phyloP scores from a whole-genome alignment of 2,329 filamentous ascomycete species.

The Ascochyta fabae region DNA sequence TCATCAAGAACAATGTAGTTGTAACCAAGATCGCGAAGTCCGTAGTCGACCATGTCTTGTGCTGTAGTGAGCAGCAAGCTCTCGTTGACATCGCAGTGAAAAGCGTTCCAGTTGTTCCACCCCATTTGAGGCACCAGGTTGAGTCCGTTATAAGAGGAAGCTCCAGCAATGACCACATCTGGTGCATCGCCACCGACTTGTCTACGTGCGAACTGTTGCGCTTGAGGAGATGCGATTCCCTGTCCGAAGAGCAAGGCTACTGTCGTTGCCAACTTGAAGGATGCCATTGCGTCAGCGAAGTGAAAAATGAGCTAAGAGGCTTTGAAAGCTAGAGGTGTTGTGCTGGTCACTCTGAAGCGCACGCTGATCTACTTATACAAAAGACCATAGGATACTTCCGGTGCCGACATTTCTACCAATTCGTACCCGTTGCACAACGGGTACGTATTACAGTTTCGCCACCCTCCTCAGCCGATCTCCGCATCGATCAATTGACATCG shows the following conservation, averaged over 20 bases:
- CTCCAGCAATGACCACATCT: constrained; percentile 11
- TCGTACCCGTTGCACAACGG: neutral
- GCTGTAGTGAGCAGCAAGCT: constrained; percentile 56
- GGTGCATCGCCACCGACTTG: constrained; percentile 13
- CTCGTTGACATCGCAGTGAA: constrained; percentile 57
- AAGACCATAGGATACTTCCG: neutral
- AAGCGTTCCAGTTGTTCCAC: constrained; percentile 45
- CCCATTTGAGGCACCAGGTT: constrained; percentile 49
- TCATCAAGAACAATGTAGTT: constrained; percentile 61
- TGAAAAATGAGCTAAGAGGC: neutral
- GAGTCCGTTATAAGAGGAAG: constrained; percentile 44
- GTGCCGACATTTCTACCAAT: neutral
- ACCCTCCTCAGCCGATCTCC: neutral
- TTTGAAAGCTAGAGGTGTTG: constrained; percentile 1
- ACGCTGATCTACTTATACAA: constrained; percentile 7
- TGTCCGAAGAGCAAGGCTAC: constrained; percentile 13
- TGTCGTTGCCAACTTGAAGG: constrained; percentile 11
- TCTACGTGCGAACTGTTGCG: constrained; percentile 13
- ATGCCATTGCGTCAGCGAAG: constrained; percentile 4
- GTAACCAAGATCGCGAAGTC: constrained; percentile 58
- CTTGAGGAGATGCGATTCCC: constrained; percentile 11
- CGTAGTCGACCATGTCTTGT: constrained; percentile 53
- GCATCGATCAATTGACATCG: neutral
- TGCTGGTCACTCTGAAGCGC: constrained; percentile 1
- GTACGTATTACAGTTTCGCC: neutral